Evolutionary conservation across 495 filamentous ascomycete genomes (phyloP), one percentile per base, ranked within the genome.

Genomic region (Lophium mytilinum): DNA sequence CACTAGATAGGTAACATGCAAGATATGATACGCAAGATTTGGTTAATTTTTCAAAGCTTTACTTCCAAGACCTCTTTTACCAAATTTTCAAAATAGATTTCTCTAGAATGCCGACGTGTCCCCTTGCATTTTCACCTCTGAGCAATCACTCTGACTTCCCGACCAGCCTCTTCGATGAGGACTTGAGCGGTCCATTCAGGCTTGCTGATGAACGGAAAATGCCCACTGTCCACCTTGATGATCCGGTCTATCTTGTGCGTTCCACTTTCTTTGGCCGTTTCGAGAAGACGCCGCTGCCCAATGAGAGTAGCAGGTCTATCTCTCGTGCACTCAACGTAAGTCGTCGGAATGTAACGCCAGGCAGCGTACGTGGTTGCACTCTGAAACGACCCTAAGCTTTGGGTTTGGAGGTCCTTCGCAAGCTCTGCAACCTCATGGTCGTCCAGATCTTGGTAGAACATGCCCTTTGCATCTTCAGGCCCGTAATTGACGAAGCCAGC

Each of bases 181-280:
- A 51, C 50, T 36, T 39, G 21, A 24, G 52, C 57, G 19, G 30
- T 48, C 57, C 57, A 60, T 19, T 60, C 46, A 10, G 57, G 52
- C 51, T 52, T 15, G 21, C 52, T 55, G 34, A 43, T 42, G 33
- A 60, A 60, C 15, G 57, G 34, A 15, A 34, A 21, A 60, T 56
- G 57, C 1, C 57, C 52, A 9, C 41, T 46, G 15, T 60, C 35
- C 15, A 17, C 18, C 43, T 39, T 15, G 37, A 60, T 55, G n/a
- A 55, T 45, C 8, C 50, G 55, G 1, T 56, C 57, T 4, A 60
- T 47, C 43, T 33, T 50, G 37, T 35, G 48, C 34, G 52, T 51
- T 15, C 42, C 42, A 24, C 36, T 55, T 36, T 50, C 52, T 37
- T 41, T 52, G 17, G 57, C 89, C 9, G 9, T 34, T 36, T 56